phyloP scores from a whole-genome alignment of 2,329 filamentous ascomycete species.

The Colletotrichum sansevieriae region DNA sequence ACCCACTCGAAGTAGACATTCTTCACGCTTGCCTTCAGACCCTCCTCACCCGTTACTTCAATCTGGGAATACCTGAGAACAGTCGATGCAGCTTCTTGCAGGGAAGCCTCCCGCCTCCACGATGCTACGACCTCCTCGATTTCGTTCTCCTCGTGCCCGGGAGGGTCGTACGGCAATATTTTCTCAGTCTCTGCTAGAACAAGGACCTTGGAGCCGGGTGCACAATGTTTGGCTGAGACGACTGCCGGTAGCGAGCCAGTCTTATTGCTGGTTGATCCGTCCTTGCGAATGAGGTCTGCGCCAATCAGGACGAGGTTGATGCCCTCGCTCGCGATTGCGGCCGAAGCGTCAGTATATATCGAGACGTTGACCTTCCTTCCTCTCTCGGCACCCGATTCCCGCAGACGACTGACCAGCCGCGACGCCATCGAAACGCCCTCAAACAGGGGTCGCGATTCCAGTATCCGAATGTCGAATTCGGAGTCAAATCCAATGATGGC shows the following conservation, averaged over 20 bases:
- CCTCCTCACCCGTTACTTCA: not conserved
- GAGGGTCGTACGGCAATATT: slow-evolving; percentile 60
- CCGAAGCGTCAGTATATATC: slow-evolving; percentile 71
- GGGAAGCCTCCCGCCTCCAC: slow-evolving; percentile 54
- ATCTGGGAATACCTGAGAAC: slow-evolving; percentile 38
- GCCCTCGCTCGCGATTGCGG: slow-evolving; percentile 63
- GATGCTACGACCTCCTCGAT: slow-evolving; percentile 60
- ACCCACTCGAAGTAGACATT: slow-evolving; percentile 75
- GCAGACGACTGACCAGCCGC: slow-evolving; percentile 51
- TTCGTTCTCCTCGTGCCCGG: slow-evolving; percentile 61
- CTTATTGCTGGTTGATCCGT: slow-evolving; percentile 75
- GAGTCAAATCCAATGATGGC: slow-evolving; percentile 52
- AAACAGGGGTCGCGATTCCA: slow-evolving; percentile 76
- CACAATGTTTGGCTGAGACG: slow-evolving; percentile 65
- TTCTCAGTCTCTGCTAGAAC: slow-evolving; percentile 73
- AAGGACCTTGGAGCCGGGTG: slow-evolving; percentile 61
- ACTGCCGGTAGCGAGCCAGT: slow-evolving; percentile 72
- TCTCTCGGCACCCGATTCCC: slow-evolving; percentile 42
- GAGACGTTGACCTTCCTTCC: slow-evolving; percentile 55
- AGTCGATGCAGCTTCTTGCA: slow-evolving; percentile 7
- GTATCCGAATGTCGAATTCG: slow-evolving; percentile 67
- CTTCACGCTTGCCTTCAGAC: slow-evolving; percentile 48
- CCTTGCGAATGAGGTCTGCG: slow-evolving; percentile 70
- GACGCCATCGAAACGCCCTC: slow-evolving; percentile 72
- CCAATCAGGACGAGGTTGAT: slow-evolving; percentile 73